Base-by-base conservation (phyloP, 441 rosid species). In the Croton setiger region DNA sequence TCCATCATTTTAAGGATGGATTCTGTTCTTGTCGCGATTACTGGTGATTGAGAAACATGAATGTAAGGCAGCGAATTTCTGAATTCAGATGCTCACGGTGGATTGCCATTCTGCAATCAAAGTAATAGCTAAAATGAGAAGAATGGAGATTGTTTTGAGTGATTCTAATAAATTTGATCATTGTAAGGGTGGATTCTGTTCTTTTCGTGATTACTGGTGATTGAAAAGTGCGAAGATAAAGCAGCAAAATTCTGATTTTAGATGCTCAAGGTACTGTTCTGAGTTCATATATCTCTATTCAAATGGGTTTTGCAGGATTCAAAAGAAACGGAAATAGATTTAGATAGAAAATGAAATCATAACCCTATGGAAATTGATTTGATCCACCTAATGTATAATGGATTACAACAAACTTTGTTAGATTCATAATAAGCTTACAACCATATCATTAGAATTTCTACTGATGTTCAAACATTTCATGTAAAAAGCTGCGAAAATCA, bases 101-200 rank as follows among this genome's bases (percentile, higher is more conserved):
- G 90, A 86, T 72, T 88, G 85, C 71, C 91, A 84, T 74, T 51
- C 87, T 56, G 91, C 87, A 49, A 85, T 85, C n/a, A 86, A 86
- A 70, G 74, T 86, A 45, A 85, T 85, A 48, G 83, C 91, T 20
- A 76, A 85, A 78, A 72, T 85, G 55, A 82, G 76, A 0, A 71
- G 78, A 14, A 82, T 87, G 72, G 91, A 86, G 72, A 88, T 88
- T 49, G 80, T 86, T 71, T 58, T 88, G 74, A 81, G 89, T 74
- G 91, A 88, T 81, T 83, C 86, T 36, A 81, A 86, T 75, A 86
- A 88, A 72, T 88, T 88, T 51, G 89, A 88, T 76, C 88, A 85
- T 75, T 85, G 86, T 27, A 82, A 79, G 75, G 83, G 82, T 51
- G 91, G 89, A 12, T 64, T 72, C 60, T 88, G 89, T 77, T 82